Conservation (phyloP, 2,329 filamentous ascomycete species). For the Anisogramma anomala region DNA sequence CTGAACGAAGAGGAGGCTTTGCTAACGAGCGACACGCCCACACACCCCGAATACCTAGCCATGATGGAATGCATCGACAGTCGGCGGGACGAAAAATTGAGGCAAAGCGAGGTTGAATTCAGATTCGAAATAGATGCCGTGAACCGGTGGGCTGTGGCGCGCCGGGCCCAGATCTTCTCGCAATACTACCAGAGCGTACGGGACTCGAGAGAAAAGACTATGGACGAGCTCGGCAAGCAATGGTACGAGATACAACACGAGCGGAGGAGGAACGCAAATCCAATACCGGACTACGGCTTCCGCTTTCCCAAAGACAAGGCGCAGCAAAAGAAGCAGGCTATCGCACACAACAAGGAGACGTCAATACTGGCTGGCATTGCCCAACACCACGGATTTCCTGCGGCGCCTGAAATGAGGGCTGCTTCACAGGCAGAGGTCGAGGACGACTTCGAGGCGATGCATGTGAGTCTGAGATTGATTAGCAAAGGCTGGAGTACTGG, state of each 20-base stretch:
- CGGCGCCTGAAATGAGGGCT: slow-evolving; percentile 72
- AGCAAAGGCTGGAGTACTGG: not conserved
- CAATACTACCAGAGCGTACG: slow-evolving; percentile 84
- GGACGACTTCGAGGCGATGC: slow-evolving; percentile 80
- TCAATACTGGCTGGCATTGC: slow-evolving; percentile 82
- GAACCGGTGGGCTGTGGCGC: slow-evolving; percentile 63
- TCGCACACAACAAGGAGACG: slow-evolving; percentile 90
- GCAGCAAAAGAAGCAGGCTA: slow-evolving; percentile 71
- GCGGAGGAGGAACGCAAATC: slow-evolving; percentile 56
- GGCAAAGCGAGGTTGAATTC: slow-evolving; percentile 61
- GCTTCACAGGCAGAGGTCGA: slow-evolving; percentile 65
- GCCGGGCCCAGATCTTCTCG: slow-evolving; percentile 73
- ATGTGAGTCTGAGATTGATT: slow-evolving; percentile 45
- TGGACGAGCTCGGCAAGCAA: slow-evolving; percentile 73
- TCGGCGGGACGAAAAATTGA: slow-evolving; percentile 68
- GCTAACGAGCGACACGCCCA: slow-evolving; percentile 47
- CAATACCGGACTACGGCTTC: slow-evolving; percentile 70
- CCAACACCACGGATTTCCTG: slow-evolving; percentile 92
- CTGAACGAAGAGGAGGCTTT: slow-evolving; percentile 61
- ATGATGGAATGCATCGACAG: slow-evolving; percentile 82
- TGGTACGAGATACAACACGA: slow-evolving; percentile 92
- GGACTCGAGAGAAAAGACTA: slow-evolving; percentile 66
- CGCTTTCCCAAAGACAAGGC: slow-evolving; percentile 66
- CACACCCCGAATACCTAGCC: slow-evolving; percentile 82
- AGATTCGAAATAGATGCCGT: slow-evolving; percentile 64